These are phyloP conservation scores for Mortierella sp. DNA, from an alignment of 371 early-diverging fungal species.

Conservation along the genomic window DNA sequence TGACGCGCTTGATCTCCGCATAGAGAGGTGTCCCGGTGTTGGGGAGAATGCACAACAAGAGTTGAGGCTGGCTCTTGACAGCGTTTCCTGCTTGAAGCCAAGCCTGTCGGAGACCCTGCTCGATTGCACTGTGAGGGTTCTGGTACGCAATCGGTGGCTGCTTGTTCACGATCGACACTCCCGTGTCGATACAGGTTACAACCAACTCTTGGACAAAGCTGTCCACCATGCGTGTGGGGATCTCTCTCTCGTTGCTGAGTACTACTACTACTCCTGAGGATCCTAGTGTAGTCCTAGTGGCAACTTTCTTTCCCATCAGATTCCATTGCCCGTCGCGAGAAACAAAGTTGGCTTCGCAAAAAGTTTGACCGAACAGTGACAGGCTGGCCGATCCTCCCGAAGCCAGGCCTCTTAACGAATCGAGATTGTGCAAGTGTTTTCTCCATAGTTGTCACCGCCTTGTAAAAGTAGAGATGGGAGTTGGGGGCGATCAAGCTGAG, in stretches of 20 bases:
- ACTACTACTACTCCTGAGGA: conserved; percentile 88
- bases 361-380: too few species aligned
- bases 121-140: conserved; percentile 76
- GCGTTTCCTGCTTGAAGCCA: conserved; percentile 77
- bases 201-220: conserved; percentile 65
- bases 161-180: conserved; percentile 66
- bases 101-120: conserved; percentile 72
- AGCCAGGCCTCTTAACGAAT: too few species aligned
- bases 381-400: too few species aligned
- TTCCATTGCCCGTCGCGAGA: conserved; percentile 94
- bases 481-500: too few species aligned
- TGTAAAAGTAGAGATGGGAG: too few species aligned
- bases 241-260: conserved; percentile 55
- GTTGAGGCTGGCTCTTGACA: conserved; percentile 79
- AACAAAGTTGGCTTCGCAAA: conserved; percentile 65
- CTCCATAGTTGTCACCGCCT: too few species aligned
- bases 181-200: conserved; percentile 63
- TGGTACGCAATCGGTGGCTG: conserved; percentile 79
- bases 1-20: conserved; percentile 93
- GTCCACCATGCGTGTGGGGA: conserved; percentile 54
- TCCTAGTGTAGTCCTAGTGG: conserved; percentile 76
- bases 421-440: too few species aligned
- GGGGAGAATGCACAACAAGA: conserved; percentile 86
- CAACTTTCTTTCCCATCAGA: conserved; percentile 85
- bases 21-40: conserved; percentile 89